These are phyloP conservation scores for Penicillium subrubescens DNA, from an alignment of 495 filamentous ascomycete genomes.

Conservation along the genomic window DNA sequence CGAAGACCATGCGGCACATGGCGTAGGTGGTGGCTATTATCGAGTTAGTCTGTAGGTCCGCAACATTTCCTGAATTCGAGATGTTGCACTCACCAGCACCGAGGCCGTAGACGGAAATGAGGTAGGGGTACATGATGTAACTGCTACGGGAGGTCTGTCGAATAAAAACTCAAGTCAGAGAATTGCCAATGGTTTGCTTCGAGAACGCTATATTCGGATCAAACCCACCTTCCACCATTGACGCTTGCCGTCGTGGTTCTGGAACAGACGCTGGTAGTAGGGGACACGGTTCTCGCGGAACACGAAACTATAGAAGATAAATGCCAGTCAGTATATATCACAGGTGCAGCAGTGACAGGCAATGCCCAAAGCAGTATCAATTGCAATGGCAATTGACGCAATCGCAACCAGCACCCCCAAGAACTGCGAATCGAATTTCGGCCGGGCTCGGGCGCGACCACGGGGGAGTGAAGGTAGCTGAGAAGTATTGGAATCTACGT, in stretches of 20 bases:
- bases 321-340: constrained; percentile 12
- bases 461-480: not conserved
- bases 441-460: constrained; percentile 16
- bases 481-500: constrained; percentile 24
- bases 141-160: constrained; percentile 63
- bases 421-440: constrained; percentile 23
- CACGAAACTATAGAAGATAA: constrained; percentile 55
- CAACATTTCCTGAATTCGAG: constrained; percentile 37
- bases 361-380: constrained; percentile 7
- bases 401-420: constrained; percentile 10
- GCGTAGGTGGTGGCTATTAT: constrained; percentile 53
- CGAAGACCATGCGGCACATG: constrained; percentile 60
- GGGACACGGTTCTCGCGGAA: constrained; percentile 86
- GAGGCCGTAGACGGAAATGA: constrained; percentile 64
- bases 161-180: constrained; percentile 14
- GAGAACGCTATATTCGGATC: constrained; percentile 1
- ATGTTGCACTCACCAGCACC: constrained; percentile 46
- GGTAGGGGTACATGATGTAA: constrained; percentile 74
- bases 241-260: constrained; percentile 76
- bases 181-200: constrained; percentile 9
- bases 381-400: constrained; percentile 20
- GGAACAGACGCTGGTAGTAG: constrained; percentile 79
- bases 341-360: not conserved
- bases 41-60: constrained; percentile 24
- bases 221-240: constrained; percentile 84